Base-by-base conservation (phyloP, 1,139 yeast species). In the Meyerozyma athensensis region DNA sequence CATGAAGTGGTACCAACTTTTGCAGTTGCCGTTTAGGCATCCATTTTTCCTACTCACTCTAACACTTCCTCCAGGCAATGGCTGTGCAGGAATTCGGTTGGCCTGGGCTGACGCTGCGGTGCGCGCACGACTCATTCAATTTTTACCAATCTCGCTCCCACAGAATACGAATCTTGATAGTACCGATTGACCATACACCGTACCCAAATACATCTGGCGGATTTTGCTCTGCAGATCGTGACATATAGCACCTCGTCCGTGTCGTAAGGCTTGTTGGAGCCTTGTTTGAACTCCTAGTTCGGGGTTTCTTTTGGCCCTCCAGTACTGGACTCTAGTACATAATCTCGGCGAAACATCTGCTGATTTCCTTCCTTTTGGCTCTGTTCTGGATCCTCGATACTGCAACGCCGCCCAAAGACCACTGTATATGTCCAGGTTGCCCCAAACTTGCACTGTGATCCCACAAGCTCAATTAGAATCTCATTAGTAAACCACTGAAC, bases 91-190 rank as follows among this genome's bases (percentile, higher is more conserved):
- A n/a, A n/a, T n/a, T n/a, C n/a, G n/a, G n/a, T n/a, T 24, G 28
- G 28, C 28, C 28, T 17, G 28, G n/a, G 28, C 28, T 24, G 28
- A 24, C 28, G 13, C 28, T 12, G 28, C 28, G 28, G 28, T 24
- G 12, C 4, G 8, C 16, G 18, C 28, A 24, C 28, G 28, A 24
- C 28, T 13, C 17, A 13, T 14, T n/a, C 28, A 24, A 24, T 24
- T 24, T 24, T 24, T 24, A 24, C 17, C 13, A 14, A 12, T 24
- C 28, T 24, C 28, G 28, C 4, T 7, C 28, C 14, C 7, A 3
- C 14, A 8, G 13, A 24, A 9, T 24, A 24, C 28, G 28, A 24
- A 12, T 24, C 28, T 24, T 24, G 14, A 12, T 17, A 24, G 12
- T 24, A 24, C 14, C 13, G 28, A 24, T 24, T 13, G 13, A 17